phyloP scores from a whole-genome alignment of 2,329 filamentous ascomycete species.

The Exophiala bonariae region DNA sequence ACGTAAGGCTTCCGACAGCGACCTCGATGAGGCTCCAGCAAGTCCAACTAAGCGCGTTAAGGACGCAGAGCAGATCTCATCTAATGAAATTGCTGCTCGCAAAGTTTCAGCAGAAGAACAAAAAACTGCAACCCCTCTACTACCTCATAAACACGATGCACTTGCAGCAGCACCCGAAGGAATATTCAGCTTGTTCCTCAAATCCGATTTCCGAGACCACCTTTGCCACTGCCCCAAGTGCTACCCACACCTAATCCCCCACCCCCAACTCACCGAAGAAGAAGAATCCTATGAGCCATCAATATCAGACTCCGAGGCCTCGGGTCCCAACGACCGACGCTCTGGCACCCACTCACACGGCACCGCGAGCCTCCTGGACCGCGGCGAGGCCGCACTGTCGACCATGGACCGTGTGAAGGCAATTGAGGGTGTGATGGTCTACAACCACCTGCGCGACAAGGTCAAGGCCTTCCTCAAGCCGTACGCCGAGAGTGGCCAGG shows the following conservation, averaged over 20 bases:
- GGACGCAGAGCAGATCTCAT: constrained; percentile 50
- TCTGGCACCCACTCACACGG: constrained; percentile 58
- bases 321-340: constrained; percentile 51
- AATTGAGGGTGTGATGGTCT: constrained; percentile 97
- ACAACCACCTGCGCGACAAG: constrained; percentile 93
- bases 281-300: constrained; percentile 94
- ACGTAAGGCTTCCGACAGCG: constrained; percentile 43
- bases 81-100: constrained; percentile 40
- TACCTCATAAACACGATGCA: constrained; percentile 61
- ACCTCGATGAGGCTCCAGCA: constrained; percentile 21
- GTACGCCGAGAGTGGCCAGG: constrained; percentile 85
- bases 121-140: constrained; percentile 13
- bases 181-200: constrained; percentile 79
- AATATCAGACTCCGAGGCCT: constrained; percentile 66
- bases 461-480: constrained; percentile 93
- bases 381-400: constrained; percentile 86
- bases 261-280: constrained; percentile 85
- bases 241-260: constrained; percentile 68
- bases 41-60: constrained; percentile 64
- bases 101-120: constrained; percentile 16
- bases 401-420: constrained; percentile 90
- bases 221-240: constrained; percentile 83
- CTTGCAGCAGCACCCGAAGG: constrained; percentile 58
- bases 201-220: constrained; percentile 72
- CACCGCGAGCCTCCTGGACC: constrained; percentile 81